phyloP scores from a whole-genome alignment of 352 stramenopile species.

The Discostella stelligera region DNA sequence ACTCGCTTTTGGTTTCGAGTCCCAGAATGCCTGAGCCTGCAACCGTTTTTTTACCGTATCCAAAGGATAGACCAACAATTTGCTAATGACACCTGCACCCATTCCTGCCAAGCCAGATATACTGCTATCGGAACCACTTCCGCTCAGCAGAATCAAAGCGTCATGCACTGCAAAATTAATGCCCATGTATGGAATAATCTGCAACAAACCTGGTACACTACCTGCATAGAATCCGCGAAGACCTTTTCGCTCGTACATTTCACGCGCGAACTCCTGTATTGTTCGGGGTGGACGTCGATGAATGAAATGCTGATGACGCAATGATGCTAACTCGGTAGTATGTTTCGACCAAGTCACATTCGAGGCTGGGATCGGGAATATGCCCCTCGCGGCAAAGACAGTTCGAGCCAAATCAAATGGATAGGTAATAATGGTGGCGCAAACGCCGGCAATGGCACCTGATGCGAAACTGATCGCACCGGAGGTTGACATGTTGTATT shows the following conservation, averaged over 20 bases:
- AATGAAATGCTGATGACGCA: constrained; percentile 21
- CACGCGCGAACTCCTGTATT: constrained; percentile 81
- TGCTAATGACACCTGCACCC: constrained; percentile 88
- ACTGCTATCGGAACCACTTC: constrained; percentile 40
- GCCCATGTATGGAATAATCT: constrained; percentile 95
- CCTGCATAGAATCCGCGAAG: constrained; percentile 89
- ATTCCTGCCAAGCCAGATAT: constrained; percentile 80
- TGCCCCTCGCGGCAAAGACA: constrained; percentile 88
- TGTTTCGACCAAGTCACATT: constrained; percentile 49
- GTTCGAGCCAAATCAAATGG: constrained; percentile 93
- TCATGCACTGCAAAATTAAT: constrained; percentile 94
- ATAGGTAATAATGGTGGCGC: constrained; percentile 89
- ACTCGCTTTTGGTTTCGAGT: constrained; percentile 3
- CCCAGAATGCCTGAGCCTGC: constrained; percentile 82
- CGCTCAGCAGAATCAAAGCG: constrained; percentile 41
- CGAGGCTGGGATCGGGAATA: constrained; percentile 85
- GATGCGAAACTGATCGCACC: constrained; percentile 75
- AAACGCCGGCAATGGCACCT: constrained; percentile 86
- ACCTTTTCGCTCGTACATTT: constrained; percentile 84
- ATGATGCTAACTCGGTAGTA: constrained; percentile 26
- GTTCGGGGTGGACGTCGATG: constrained; percentile 46
- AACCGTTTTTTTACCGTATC: constrained; percentile 96
- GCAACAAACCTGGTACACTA: constrained; percentile 84
- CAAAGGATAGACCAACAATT: constrained; percentile 91
- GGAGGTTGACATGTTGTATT: constrained; percentile 16